These are phyloP conservation scores for Vinca minor DNA, from an alignment of 257 asterid species.

Conservation along the genomic window DNA sequence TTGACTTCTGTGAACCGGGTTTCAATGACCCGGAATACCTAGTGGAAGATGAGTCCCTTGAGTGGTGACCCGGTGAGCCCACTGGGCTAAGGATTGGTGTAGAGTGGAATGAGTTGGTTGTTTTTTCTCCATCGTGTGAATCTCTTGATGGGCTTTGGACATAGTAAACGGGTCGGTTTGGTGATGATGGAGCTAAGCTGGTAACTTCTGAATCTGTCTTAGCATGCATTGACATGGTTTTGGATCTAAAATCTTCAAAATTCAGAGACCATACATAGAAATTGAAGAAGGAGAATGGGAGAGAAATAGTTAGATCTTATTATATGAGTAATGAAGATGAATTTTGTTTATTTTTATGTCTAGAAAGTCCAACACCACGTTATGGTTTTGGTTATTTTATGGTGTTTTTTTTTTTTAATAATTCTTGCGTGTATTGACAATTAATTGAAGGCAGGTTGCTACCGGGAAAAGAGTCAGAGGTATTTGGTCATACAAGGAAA, in stretches of 20 bases:
- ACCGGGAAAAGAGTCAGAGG: constrained; percentile 7
- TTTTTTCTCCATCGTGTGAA: constrained; percentile 94
- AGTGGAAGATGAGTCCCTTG: constrained; percentile 87
- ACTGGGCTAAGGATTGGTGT: constrained; percentile 78
- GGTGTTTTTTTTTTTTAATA: not conserved
- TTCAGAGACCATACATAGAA: not conserved
- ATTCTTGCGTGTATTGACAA: constrained; percentile 19
- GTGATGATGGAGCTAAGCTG: constrained; percentile 77
- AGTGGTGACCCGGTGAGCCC: constrained; percentile 95
- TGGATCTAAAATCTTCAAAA: not conserved
- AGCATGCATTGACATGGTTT: constrained; percentile 53
- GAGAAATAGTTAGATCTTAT: constrained; percentile 1
- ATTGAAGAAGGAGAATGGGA: not conserved
- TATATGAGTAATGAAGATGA: not conserved
- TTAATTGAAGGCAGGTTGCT: constrained; percentile 15
- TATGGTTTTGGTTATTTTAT: constrained; percentile 17
- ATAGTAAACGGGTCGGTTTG: constrained; percentile 73
- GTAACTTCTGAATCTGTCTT: constrained; percentile 93
- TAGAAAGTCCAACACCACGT: constrained; percentile 25
- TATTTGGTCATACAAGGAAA: not conserved
- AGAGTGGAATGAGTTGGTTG: constrained; percentile 80
- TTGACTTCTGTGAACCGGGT: constrained; percentile 79
- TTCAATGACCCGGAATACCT: constrained; percentile 77
- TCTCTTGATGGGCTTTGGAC: constrained; percentile 95
- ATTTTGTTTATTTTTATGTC: not conserved